phyloP scores from a whole-genome alignment of 495 filamentous ascomycete species.

The Aspergillus egyptiacus region DNA sequence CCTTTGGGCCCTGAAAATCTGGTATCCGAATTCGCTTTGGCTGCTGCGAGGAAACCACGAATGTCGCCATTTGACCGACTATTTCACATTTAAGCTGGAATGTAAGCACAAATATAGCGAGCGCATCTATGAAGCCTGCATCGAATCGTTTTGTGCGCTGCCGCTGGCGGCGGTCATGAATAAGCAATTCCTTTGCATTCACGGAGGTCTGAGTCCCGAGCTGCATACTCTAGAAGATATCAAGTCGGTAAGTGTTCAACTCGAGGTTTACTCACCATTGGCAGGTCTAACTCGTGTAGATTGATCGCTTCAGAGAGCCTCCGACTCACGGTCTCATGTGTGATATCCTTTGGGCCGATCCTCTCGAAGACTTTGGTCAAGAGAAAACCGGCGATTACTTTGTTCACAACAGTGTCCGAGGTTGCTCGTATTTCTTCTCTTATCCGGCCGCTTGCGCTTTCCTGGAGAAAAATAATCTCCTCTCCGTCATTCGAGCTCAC shows the following conservation, averaged over 20 bases:
- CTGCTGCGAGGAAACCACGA: slow-evolving; percentile 96
- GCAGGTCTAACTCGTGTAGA: slow-evolving; percentile 47
- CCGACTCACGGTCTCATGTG: slow-evolving; percentile 98
- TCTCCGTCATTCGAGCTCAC: slow-evolving; percentile 97
- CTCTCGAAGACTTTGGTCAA: slow-evolving; percentile 97
- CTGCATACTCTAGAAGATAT: slow-evolving; percentile 92
- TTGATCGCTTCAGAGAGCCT: slow-evolving; percentile 95
- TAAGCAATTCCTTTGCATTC: slow-evolving; percentile 98
- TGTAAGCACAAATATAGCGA: slow-evolving; percentile 99
- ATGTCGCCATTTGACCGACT: slow-evolving; percentile 96
- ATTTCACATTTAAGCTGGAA: slow-evolving; percentile 99
- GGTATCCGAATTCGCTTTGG: slow-evolving; percentile 97
- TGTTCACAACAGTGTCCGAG: slow-evolving; percentile 95
- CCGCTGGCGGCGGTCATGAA: slow-evolving; percentile 98
- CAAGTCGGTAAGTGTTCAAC: slow-evolving; percentile 58
- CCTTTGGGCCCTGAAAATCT: slow-evolving; percentile 97
- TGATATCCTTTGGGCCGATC: slow-evolving; percentile 97
- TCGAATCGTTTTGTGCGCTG: slow-evolving; percentile 93
- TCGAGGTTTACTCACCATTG: not conserved
- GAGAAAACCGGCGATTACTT: slow-evolving; percentile 97
- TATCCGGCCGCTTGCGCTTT: slow-evolving; percentile 98
- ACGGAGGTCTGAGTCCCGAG: slow-evolving; percentile 92
- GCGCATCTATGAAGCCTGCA: slow-evolving; percentile 92
- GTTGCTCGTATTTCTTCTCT: slow-evolving; percentile 98
- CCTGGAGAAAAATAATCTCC: slow-evolving; percentile 95